These are phyloP conservation scores for Russula ochroleuca DNA, from an alignment of 768 basidiomycete genomes.

Conservation along the genomic window DNA sequence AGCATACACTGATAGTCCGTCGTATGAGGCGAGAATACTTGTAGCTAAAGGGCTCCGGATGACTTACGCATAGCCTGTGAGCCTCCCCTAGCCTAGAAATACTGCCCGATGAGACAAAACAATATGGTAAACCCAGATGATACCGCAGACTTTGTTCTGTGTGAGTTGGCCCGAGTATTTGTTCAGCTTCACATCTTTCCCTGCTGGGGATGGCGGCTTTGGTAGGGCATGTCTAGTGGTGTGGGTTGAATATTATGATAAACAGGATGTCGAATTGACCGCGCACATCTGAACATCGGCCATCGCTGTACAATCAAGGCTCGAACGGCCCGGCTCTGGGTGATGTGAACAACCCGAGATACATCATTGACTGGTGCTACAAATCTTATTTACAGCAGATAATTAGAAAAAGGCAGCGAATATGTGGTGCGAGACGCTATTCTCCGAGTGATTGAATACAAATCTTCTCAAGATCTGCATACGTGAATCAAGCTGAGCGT, in stretches of 20 bases:
- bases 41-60: neutral
- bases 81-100: conserved; percentile 53
- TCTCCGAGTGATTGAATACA: neutral
- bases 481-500: neutral
- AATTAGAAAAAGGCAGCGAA: neutral
- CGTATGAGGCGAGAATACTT: neutral
- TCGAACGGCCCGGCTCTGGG: neutral
- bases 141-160: conserved; percentile 59
- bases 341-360: neutral
- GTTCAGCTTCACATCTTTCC: conserved; percentile 53
- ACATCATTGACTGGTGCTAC: neutral
- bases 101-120: conserved; percentile 1
- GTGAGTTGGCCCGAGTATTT: conserved; percentile 71
- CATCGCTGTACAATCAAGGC: conserved; percentile 3
- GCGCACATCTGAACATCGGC: conserved; percentile 26
- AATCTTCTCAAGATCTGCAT: neutral
- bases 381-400: neutral
- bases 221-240: conserved; percentile 41
- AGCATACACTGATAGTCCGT: conserved; percentile 57
- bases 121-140: neutral
- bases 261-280: neutral
- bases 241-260: neutral
- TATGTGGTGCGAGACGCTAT: neutral
- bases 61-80: conserved; percentile 83
- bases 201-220: conserved; percentile 33